Evolutionary conservation across 768 basidiomycete genomes (phyloP), one percentile per base, ranked within the genome.

Genomic region (Lentinula edodes): DNA sequence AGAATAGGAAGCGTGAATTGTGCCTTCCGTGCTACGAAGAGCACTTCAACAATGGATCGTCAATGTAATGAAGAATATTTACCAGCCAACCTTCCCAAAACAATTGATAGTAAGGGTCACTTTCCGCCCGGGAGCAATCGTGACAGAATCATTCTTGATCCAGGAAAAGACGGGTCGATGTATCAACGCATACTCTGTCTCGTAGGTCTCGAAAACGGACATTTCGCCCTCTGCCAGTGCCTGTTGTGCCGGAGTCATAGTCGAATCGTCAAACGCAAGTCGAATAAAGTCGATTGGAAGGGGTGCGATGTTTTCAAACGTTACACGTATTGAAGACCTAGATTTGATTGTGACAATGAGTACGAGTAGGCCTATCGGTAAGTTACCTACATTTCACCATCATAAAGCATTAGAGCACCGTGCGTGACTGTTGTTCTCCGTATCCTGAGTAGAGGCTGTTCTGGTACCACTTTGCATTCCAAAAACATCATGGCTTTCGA

Each of bases 1-100:
- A 5, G 91, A 87, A 71, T 98, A 99, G 39, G 93, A 91, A 55
- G 95, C 79, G 66, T 90, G 88, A 50, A 98, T 81, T 0, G 83
- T 82, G 13, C 93, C 95, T 61, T 79, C 83, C 15, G 87, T 87
- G 67, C 95, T 97, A 63, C 15, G 38, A 58, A n/a, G 52, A 10
- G 43, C 46, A 42, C 41, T 60, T 69, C 57, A 72, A 62, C 18
- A 48, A 10, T 16, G 16, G 2, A 43, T 43, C 23, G 10, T 51
- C 18, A 62, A n/a, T 46, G 48, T 52, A 65, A 13, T 62, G 15
- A 12, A 20, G 16, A 51, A n/a, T 46, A 32, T 89, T 68, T 66
- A 96, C 95, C 96, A 99, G 64, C 89, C 93, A 58, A 90, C 84
- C 75, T 98, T 98, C 42, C 96, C 96, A 42, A 86, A 83, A 70